Evolutionary conservation across 495 filamentous ascomycete genomes (phyloP), one percentile per base, ranked within the genome.

Genomic region (Aspergillus ellipticus): DNA sequence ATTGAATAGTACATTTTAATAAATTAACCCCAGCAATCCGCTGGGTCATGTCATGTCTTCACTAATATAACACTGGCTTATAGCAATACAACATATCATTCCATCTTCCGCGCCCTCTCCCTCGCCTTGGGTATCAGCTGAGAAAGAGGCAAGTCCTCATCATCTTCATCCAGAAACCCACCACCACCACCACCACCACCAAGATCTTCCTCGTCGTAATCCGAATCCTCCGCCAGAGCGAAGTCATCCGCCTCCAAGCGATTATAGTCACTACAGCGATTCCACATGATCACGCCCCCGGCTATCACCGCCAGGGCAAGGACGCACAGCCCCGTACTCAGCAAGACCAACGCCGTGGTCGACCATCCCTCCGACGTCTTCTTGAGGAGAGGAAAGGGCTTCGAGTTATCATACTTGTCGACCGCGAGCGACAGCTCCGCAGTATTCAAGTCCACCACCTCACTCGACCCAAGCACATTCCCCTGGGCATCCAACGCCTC

Each of bases 401-500:
- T 22, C 13, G 45, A 28, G 6, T 29, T 20, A 15, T 47, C 45
- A 22, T 48, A 48, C 15, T 16, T 22, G 37, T 59, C 56, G 8
- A 26, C 15, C 0, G 53, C 56, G 19, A 63, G 42, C 3, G 45
- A 31, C 22, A 48, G 17, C 11, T 48, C 22, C 22, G 45, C 8
- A n/a, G 55, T 51, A 16, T 51, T 31, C 49, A 64, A n/a, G 13
- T 64, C 62, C 35, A 64, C 58, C 19, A 61, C 26, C 22, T 61
- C 49, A 16, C 39, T 61, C 21, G 45, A 51, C 7, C 58, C 49
- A 17, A 64, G 49, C 7, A 59, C 20, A 5, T 54, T 56, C 4
- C 55, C 55, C 1, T 43, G 0, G 0, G 2, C 4, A 56, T 64
- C 58, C 5, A 64, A 5, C 9, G 62, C 62, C n/a, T 64, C 58